These are phyloP conservation scores for Chamaecrista fasciculata DNA, from an alignment of 306 rosid genomes.

Conservation along the genomic window DNA sequence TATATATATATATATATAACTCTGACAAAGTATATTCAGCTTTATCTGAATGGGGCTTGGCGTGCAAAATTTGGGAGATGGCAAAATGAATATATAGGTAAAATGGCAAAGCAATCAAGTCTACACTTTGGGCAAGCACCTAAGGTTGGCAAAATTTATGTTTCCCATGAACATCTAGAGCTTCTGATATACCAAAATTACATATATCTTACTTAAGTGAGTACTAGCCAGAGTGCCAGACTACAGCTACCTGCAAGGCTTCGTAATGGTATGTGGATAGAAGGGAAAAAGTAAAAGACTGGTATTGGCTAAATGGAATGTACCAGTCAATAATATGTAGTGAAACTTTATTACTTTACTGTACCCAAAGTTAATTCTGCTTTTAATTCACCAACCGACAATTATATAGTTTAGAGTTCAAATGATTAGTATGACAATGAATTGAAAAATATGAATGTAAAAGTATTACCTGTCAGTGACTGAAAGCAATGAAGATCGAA, in stretches of 20 bases:
- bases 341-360: background rate
- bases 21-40: background rate
- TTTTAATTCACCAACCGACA: background rate
- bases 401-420: background rate
- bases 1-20: constrained; percentile 11
- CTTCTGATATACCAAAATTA: constrained; percentile 7
- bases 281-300: background rate
- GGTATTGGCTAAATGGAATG: background rate
- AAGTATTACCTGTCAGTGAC: constrained; percentile 78
- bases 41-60: background rate
- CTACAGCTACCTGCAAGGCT: constrained; percentile 23
- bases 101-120: constrained; percentile 1
- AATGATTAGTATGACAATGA: background rate
- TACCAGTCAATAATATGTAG: background rate
- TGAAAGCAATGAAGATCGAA: constrained; percentile 97
- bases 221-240: background rate
- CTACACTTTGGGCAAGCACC: constrained; percentile 1
- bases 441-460: background rate
- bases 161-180: background rate
- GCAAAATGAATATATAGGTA: constrained; percentile 11
- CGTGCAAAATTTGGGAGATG: background rate
- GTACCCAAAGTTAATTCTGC: background rate
- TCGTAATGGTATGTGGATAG: background rate
- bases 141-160: background rate
- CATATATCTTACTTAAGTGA: background rate